Conservation (phyloP, 371 early-diverging fungal species). For the Batrachochytrium dendrobatidis region DNA sequence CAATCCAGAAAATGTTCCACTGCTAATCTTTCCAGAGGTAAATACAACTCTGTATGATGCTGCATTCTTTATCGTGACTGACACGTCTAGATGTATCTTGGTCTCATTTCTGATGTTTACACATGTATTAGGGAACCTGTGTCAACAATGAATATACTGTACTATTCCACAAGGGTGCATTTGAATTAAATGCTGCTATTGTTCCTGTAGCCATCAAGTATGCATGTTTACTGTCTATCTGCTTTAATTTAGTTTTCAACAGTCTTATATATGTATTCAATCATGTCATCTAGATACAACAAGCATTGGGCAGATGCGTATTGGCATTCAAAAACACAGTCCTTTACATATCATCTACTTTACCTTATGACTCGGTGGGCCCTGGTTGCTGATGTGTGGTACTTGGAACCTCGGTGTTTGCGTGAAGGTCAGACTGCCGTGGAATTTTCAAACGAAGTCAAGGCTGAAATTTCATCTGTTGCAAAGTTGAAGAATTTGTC, state of each 20-base stretch:
- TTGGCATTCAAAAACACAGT: constrained; percentile 59
- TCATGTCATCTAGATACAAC: constrained; percentile 40
- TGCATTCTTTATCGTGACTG: too few relatives aligned
- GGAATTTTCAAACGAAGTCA: constrained; percentile 54
- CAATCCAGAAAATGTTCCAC: constrained; percentile 30
- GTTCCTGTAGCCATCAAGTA: constrained; percentile 60
- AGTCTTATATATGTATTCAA: constrained; percentile 7
- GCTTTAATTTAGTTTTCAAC: not conserved
- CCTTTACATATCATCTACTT: constrained; percentile 55
- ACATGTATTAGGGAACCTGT: constrained; percentile 59
- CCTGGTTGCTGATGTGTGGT: constrained; percentile 44
- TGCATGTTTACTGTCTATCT: constrained; percentile 10
- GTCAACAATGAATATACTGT: constrained; percentile 79
- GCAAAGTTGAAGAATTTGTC: constrained; percentile 48
- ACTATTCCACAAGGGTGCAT: constrained; percentile 82
- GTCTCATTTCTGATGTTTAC: not conserved
- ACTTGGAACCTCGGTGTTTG: constrained; percentile 28
- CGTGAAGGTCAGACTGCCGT: constrained; percentile 34
- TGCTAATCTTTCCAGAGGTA: constrained; percentile 77
- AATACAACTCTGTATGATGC: not conserved
- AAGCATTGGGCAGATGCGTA: constrained; percentile 57
- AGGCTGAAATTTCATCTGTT: constrained; percentile 46
- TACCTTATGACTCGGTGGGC: constrained; percentile 68
- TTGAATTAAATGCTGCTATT: constrained; percentile 67
- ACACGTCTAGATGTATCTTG: not conserved